Base-by-base conservation (phyloP, 129 eudicot genomes). In the Mikania micrantha region DNA sequence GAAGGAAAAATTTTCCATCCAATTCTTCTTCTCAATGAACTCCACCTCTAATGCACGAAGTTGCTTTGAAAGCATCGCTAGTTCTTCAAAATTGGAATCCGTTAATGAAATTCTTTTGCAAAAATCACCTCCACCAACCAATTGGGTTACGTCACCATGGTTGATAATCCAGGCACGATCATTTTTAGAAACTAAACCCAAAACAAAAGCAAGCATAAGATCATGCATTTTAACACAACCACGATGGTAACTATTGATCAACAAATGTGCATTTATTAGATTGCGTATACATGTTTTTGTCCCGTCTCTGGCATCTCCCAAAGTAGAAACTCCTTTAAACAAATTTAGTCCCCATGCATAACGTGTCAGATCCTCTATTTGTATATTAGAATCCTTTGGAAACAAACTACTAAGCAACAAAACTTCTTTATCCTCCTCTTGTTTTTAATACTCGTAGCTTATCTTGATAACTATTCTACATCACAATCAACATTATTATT, bases 161-260 rank as follows among this genome's bases (percentile, higher is more conserved):
- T 66, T 11, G 19, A 67, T 31, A 1, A 50, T 19, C 12, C 40
- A 67, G 0, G 32, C 34, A 10, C 32, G 13, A 19, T 50, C 39
- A 19, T 16, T 21, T 5, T 6, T 49, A 2, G 32, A 32, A 48
- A 19, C 10, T 0, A 0, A 31, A 19, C 5, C 17, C 3, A 67
- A 20, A 7, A 67, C 72, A 34, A 67, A 67, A 3, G 45, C 45
- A 67, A 31, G 72, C 16, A 50, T 61, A 12, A 67, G 61, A 32
- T 67, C 72, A 13, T 67, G 72, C 61, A 67, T 67, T 31, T 67
- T 67, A 7, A 67, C 59, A 49, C 49, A 34, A 24, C 32, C 49
- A 3, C 0, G 0, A 0, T 0, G 2, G 20, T 17, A 6, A 67
- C 9, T 12, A 7, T n/a, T n/a, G n/a, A n/a, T n/a, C n/a, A n/a